Percentiles rank a stretch among this genome's conserved stretches.
phyloP scores from a whole-genome alignment of 2,329 filamentous ascomycete genomes.

The Penicillium italicum region DNA sequence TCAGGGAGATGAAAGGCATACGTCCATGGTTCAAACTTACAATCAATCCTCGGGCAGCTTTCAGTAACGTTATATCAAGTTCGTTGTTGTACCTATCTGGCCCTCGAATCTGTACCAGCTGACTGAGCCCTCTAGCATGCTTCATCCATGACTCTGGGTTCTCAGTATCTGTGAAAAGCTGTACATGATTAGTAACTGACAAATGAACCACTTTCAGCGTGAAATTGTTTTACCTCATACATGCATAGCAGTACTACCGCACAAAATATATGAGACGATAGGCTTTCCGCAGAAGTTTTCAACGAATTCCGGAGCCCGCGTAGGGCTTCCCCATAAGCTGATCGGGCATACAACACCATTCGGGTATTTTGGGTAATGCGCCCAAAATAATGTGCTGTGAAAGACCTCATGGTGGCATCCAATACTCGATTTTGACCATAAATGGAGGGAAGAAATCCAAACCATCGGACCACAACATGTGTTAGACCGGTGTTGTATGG shows the following conservation, averaged over 20 bases:
- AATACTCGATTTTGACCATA: constrained; percentile 26
- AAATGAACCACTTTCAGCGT: not conserved
- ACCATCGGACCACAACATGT: constrained; percentile 22
- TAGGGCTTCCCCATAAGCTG: constrained; percentile 26
- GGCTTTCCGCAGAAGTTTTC: constrained; percentile 13
- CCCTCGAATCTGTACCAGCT: constrained; percentile 25
- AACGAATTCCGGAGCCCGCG: constrained; percentile 23
- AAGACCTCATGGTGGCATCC: constrained; percentile 27
- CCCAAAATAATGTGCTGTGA: constrained; percentile 28
- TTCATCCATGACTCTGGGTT: constrained; percentile 30
- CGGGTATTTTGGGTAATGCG: constrained; percentile 15
- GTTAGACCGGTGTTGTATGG: constrained; percentile 17
- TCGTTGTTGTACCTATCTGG: constrained; percentile 19
- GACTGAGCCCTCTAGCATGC: constrained; percentile 28
- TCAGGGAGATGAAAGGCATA: not conserved
- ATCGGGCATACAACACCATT: constrained; percentile 25
- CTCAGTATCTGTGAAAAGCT: constrained; percentile 28
- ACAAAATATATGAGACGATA: constrained; percentile 29
- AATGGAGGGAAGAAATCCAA: constrained; percentile 23
- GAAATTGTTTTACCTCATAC: constrained; percentile 24
- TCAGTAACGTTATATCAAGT: constrained; percentile 25
- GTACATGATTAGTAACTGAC: not conserved
- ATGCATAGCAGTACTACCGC: constrained; percentile 30
- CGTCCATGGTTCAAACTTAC: constrained; percentile 11
- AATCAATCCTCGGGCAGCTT: constrained; percentile 27